Percentiles rank a stretch among this genome's conserved stretches.
phyloP scores from a whole-genome alignment of 805 yeast genomes.

The Suhomyces canberraensis region DNA sequence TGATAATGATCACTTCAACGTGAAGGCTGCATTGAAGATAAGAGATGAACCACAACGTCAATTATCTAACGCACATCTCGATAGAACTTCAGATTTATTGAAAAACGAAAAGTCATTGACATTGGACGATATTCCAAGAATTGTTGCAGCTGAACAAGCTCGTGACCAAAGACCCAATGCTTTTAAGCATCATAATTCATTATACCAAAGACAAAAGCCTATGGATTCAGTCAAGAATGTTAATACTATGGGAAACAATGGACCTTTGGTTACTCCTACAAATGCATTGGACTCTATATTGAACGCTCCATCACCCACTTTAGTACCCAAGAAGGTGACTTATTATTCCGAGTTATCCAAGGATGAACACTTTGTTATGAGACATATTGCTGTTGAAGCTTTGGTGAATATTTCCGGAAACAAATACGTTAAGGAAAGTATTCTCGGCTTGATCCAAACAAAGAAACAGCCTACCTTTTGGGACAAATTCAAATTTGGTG shows the following conservation, averaged over 20 bases:
- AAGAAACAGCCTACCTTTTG: constrained; percentile 47
- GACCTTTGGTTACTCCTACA: constrained; percentile 7
- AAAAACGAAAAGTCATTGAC: constrained; percentile 83
- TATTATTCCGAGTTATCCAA: constrained; percentile 64
- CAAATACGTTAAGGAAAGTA: constrained; percentile 30
- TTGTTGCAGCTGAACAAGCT: constrained; percentile 96
- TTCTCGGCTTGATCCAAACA: constrained; percentile 40
- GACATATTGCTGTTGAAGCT: constrained; percentile 58
- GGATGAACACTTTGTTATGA: constrained; percentile 54
- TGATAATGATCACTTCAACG: constrained; percentile 27
- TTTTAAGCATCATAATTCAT: constrained; percentile 68
- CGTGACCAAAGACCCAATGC: constrained; percentile 91
- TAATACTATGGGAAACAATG: constrained; percentile 6
- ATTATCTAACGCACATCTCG: constrained; percentile 38
- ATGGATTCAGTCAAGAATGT: constrained; percentile 23
- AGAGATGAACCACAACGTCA: constrained; percentile 39
- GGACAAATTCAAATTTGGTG: constrained; percentile 49
- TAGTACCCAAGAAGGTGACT: constrained; percentile 24
- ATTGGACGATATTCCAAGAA: constrained; percentile 93
- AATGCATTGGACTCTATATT: constrained; percentile 10
- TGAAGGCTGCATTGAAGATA: constrained; percentile 25
- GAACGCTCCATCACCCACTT: constrained; percentile 4
- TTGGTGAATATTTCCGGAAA: constrained; percentile 30
- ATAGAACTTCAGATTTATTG: constrained; percentile 65
- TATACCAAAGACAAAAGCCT: constrained; percentile 34